Conservation (phyloP, 2,329 filamentous ascomycete genomes). For the Colletotrichum cereale region DNA sequence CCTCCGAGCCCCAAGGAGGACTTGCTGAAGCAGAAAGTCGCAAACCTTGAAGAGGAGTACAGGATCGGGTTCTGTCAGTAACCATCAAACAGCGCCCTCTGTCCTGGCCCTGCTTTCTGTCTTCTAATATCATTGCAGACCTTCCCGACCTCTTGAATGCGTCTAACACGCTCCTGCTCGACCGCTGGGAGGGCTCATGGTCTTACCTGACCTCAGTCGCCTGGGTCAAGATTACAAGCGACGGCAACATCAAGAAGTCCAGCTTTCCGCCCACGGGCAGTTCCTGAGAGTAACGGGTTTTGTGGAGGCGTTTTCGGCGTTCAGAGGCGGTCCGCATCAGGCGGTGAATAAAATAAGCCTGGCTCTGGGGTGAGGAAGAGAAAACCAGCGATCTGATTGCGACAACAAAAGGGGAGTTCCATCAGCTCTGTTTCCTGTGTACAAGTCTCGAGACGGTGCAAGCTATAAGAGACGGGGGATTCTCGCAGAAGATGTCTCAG, state of each 20-base stretch:
- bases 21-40: slow-evolving; percentile 78
- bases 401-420: neutral
- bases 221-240: slow-evolving; percentile 79
- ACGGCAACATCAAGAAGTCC: slow-evolving; percentile 74
- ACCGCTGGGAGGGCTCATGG: slow-evolving; percentile 88
- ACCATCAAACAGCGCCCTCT: neutral
- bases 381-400: slow-evolving; percentile 2
- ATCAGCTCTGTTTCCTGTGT: slow-evolving; percentile 25
- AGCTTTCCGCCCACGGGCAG: slow-evolving; percentile 77
- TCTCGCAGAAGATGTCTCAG: slow-evolving; percentile 32
- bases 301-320: slow-evolving; percentile 34
- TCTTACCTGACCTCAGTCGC: slow-evolving; percentile 79
- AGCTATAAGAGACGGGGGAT: neutral
- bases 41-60: slow-evolving; percentile 82
- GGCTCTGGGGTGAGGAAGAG: neutral
- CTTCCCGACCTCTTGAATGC: slow-evolving; percentile 81
- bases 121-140: slow-evolving; percentile 17
- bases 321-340: neutral
- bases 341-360: neutral
- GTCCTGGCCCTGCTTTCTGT: neutral
- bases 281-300: slow-evolving; percentile 37
- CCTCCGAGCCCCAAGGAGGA: slow-evolving; percentile 84
- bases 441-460: slow-evolving; percentile 15
- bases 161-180: slow-evolving; percentile 74
- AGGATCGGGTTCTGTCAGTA: slow-evolving; percentile 82